Evolutionary conservation across 2,329 filamentous ascomycete genomes (phyloP), one percentile per base, ranked within the genome.

Genomic region (Didymella pinodella): DNA sequence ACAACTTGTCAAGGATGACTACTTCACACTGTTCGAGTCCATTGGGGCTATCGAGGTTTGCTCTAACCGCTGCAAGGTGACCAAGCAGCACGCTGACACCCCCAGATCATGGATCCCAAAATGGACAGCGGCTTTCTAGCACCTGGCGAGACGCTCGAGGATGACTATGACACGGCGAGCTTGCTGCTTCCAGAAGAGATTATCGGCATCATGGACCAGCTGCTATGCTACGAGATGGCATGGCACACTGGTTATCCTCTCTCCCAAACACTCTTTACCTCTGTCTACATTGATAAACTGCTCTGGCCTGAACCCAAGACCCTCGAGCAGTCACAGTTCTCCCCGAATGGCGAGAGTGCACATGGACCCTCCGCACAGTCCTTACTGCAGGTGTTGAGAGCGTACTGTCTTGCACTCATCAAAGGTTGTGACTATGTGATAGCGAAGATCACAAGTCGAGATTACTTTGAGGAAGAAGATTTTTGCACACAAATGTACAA

Each of bases 381-480:
- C 22, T 50, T 75, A 38, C 59, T 75, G 4, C 80, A 85, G 41
- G 84, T 95, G 1, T 81, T 99, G 28, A 85, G 92, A 61, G 90
- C 93, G 0, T 99, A 97, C 74, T 97, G 93, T 69, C 77, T 97
- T 4, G 91, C 88, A 0, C 78, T 97, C 57, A 82, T 97, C 58
- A 97, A 97, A 75, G 87, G 88, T 22, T 97, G 93, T 72, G 87
- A 88, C 62, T 87, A 88, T 67, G 91, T 96, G 12, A 91, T 95
- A 62, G 83, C 88, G 48, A 86, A 88, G 45, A 89, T 98, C 62
- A 88, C 87, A 53, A 84, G 84, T n/a, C 91, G 97, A 74, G 90
- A 96, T 67, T 97, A 90, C 73, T 98, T 94, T 69, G 95, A 99
- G 89, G 95, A 99, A 78, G 95, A 99, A 77, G 95, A 99, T 72